Evolutionary conservation across 768 basidiomycete genomes (phyloP), one percentile per base, ranked within the genome.

Genomic region (Obba rivulosa): DNA sequence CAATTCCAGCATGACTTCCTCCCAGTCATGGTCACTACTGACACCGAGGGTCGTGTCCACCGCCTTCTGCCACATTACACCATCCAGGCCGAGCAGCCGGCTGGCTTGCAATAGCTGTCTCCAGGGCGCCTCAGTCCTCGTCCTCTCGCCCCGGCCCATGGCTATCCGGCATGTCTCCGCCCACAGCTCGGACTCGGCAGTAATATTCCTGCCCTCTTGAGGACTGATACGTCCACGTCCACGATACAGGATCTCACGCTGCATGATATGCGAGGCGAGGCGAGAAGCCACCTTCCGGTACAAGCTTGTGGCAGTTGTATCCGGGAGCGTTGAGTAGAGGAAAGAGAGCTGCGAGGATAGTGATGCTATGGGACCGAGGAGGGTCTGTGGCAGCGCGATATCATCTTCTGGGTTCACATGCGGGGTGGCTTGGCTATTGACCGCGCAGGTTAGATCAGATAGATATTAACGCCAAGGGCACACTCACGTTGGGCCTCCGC

Each of bases 181-280:
- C 92, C 93, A 92, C 41, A 91, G 73, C 59, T 83, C 77, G 69
- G 80, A 81, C 64, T 98, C 93, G 1, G 77, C 76, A 18, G 71
- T 71, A 18, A 95, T 74, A 18, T 69, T 67, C 50, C 72, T 75
- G 4, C 85, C 88, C 46, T 90, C 85, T 8, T 64, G 59, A 3
- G 74, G 63, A 25, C 76, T 72, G 48, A 93, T 71, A 46, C 73
- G 71, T 5, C 69, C 76, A 51, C 79, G 78, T 0, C 89, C 84
- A 37, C 90, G 82, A 60, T 87, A 88, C 34, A 86, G 64, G 46
- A 96, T 81, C 50, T 86, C 81, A 13, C 93, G 85, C 54, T 93
- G 89, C 17, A 88, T 68, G 45, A 98, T 82, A 61, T 93, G 81
- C 42, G 85, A 80, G 0, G 86, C 74, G 11, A 98, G 60, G 34